These are phyloP conservation scores for Wolfiporia cocos DNA, from an alignment of 1,284 basidiomycete species.

Conservation along the genomic window DNA sequence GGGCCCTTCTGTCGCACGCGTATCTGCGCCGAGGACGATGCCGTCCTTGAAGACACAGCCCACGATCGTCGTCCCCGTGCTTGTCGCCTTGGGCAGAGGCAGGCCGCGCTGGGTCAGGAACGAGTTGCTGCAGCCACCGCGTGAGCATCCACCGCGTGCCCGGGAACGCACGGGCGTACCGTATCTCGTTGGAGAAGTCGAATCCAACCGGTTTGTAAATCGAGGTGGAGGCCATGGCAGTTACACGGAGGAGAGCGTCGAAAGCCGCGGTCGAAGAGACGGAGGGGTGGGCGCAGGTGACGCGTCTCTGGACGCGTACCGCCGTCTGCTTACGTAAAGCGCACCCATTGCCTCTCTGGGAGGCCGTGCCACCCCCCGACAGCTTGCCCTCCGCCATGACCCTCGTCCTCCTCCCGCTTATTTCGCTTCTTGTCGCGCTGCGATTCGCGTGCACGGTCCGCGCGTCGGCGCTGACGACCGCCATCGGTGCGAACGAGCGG, in stretches of 20 bases:
- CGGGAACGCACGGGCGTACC: constrained; percentile 18
- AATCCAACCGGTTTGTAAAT: constrained; percentile 26
- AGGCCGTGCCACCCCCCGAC: constrained; percentile 11
- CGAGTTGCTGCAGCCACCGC: constrained; percentile 56
- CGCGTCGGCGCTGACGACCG: constrained; percentile 82
- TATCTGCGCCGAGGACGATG: constrained; percentile 95
- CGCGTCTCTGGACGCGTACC: background rate
- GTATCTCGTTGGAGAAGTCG: constrained; percentile 30
- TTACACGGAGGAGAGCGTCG: background rate
- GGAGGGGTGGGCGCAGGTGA: background rate
- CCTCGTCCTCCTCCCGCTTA: background rate
- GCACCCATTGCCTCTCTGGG: background rate
- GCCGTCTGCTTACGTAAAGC: too few relatives aligned
- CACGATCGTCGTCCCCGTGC: constrained; percentile 98
- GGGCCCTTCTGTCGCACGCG: constrained; percentile 88
- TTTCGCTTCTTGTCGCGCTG: constrained; percentile 18
- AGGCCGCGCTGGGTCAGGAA: constrained; percentile 69
- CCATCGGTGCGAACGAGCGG: constrained; percentile 80
- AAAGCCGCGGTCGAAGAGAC: background rate
- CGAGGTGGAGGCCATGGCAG: constrained; percentile 25
- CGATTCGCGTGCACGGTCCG: constrained; percentile 15
- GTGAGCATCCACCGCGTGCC: background rate
- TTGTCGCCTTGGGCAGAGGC: constrained; percentile 77
- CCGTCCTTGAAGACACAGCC: constrained; percentile 94
- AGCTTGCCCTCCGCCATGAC: constrained; percentile 2